Evolutionary conservation across 192 early-diverging fungal genomes (phyloP), one percentile per base, ranked within the genome.

Genomic region (Mortierella claussenii): DNA sequence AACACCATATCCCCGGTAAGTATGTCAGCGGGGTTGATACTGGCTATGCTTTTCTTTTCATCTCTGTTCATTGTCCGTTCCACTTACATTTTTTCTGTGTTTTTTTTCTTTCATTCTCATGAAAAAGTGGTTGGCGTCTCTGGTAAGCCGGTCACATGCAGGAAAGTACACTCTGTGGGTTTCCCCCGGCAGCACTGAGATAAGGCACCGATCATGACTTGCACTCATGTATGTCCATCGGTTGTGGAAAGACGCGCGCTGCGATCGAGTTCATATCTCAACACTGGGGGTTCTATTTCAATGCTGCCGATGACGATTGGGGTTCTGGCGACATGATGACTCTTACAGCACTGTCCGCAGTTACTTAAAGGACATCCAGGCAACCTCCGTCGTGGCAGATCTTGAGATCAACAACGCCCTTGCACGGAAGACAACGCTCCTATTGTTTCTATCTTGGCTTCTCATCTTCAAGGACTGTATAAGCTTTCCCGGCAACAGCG

Each of bases 231-330:
- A n/a, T n/a, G n/a, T 40, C 37, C 37, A 13, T 40, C 7, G 60
- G 60, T 17, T 62, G 60, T 40, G 60, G 60, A 28, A 62, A 62
- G 36, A 62, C 60, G 4, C 46, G 60, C 12, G 60, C 60, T 37
- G 60, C 28, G 34, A 51, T 62, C 49, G 60, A 62, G 36, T 48
- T 62, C 30, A 32, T 62, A 4, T 62, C 60, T 36, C 60, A 62
- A 18, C 60, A 62, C 48, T 62, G 60, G 60, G 60, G 60, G 27
- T 62, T 62, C 60, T 62, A 62, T 48, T 62, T 62, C 48, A 62
- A 62, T 42, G 60, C 60, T 28, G 28, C 58, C 7, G 20, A 32
- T 40, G 48, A 51, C 49, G 60, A 62, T 24, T 62, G 60, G 48
- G 49, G 49, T 12, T 51, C 34, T 3, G 60, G 21, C 0, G 61